Conservation (phyloP, 2,329 filamentous ascomycete species). For the Hypoxylon sp. region DNA sequence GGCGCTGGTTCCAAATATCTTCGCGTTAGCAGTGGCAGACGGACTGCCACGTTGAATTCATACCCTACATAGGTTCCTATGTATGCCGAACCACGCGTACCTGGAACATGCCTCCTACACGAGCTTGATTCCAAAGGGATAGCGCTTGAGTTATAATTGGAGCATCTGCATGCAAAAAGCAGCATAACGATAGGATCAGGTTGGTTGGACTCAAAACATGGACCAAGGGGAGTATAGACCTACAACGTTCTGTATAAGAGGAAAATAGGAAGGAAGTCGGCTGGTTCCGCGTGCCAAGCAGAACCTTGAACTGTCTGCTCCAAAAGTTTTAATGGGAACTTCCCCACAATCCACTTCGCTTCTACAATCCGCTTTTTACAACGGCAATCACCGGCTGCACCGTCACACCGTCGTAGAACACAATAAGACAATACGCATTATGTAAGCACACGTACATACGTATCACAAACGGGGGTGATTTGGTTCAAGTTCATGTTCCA, state of each 20-base stretch:
- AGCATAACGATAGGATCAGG: slow-evolving; percentile 2
- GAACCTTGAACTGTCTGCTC: background rate
- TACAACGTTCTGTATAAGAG: slow-evolving; percentile 25
- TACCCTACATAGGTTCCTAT: too few relatives aligned
- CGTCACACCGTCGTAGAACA: slow-evolving; percentile 35
- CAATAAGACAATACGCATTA: background rate
- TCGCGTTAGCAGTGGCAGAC: slow-evolving; percentile 34
- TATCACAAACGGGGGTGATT: background rate
- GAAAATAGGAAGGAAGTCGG: slow-evolving; percentile 31
- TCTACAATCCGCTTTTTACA: slow-evolving; percentile 31
- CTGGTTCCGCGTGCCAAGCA: slow-evolving; percentile 27
- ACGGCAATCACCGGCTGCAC: slow-evolving; percentile 16
- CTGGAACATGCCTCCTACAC: slow-evolving; percentile 14
- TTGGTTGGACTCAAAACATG: slow-evolving; percentile 23
- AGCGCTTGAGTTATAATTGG: slow-evolving; percentile 24
- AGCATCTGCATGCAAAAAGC: slow-evolving; percentile 30
- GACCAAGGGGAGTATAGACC: slow-evolving; percentile 12
- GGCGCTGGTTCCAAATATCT: slow-evolving; percentile 20
- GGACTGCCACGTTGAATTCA: slow-evolving; percentile 51
- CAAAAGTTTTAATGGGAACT: slow-evolving; percentile 9
- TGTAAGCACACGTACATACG: slow-evolving; percentile 12
- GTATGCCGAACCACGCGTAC: slow-evolving; percentile 19
- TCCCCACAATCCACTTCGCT: slow-evolving; percentile 38
- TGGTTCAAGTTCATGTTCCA: slow-evolving; percentile 7
- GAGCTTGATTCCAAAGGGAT: slow-evolving; percentile 17